Conservation (phyloP, 192 early-diverging fungal species). For the Entrophospora sp. region DNA sequence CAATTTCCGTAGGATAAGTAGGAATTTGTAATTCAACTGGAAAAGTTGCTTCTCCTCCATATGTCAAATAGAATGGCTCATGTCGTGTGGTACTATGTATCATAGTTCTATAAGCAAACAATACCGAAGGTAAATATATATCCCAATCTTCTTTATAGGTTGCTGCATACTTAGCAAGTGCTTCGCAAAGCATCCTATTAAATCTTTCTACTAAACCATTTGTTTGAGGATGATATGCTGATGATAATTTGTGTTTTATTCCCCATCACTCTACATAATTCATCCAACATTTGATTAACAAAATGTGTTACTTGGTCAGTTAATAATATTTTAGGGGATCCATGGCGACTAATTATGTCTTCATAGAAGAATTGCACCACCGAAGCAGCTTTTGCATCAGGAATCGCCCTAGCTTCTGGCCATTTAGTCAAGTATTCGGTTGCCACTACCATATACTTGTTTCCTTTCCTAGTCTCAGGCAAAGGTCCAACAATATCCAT, state of each 20-base stretch:
- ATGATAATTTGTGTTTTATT: constrained; percentile 18
- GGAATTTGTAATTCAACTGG: constrained; percentile 15
- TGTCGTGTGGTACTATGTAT: constrained; percentile 18
- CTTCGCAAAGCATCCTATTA: neutral
- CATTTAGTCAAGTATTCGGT: constrained; percentile 27
- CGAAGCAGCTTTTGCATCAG: constrained; percentile 11
- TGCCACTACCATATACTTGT: constrained; percentile 20
- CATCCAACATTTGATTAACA: neutral
- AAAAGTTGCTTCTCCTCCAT: constrained; percentile 12
- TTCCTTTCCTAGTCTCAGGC: constrained; percentile 7
- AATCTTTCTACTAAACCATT: constrained; percentile 16
- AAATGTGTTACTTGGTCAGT: constrained; percentile 22
- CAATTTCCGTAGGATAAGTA: too few species aligned
- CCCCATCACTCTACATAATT: neutral
- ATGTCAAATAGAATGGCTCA: constrained; percentile 21
- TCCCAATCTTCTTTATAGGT: constrained; percentile 18
- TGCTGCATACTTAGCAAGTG: neutral
- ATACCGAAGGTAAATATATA: constrained; percentile 11
- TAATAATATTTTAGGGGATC: constrained; percentile 18
- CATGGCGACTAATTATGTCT: constrained; percentile 23
- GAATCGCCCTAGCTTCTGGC: constrained; percentile 19
- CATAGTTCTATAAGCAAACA: constrained; percentile 20
- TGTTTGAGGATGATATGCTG: constrained; percentile 19
- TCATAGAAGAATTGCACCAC: constrained; percentile 20
- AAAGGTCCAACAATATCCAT: constrained; percentile 16